phyloP scores from a whole-genome alignment of 2,329 filamentous ascomycete genomes.

The Talaromyces rugulosus region DNA sequence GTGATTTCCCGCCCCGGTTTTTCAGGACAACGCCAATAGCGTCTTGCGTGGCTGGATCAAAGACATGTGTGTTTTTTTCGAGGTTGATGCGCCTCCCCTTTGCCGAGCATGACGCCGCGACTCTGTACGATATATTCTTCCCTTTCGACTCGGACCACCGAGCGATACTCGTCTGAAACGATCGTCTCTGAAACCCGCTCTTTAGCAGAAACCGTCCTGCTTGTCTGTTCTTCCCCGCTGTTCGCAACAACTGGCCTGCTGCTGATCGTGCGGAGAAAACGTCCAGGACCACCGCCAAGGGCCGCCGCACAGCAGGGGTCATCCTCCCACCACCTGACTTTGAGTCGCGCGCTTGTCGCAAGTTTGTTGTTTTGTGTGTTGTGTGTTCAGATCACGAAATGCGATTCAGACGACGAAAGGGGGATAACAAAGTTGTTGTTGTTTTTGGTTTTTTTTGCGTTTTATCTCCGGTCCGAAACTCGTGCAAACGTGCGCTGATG shows the following conservation, averaged over 20 bases:
- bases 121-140: slow-evolving; percentile 58
- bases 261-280: slow-evolving; percentile 5
- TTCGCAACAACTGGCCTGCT: not conserved
- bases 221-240: not conserved
- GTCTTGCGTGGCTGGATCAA: slow-evolving; percentile 51
- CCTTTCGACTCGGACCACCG: slow-evolving; percentile 18
- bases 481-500: not conserved
- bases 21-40: slow-evolving; percentile 32
- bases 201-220: not conserved
- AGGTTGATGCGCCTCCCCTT: slow-evolving; percentile 68
- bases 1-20: slow-evolving; percentile 16
- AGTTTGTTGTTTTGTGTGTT: not conserved
- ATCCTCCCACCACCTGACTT: not conserved
- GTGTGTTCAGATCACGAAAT: not conserved
- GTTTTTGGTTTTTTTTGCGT: too few relatives aligned
- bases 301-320: slow-evolving; percentile 7
- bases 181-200: slow-evolving; percentile 1
- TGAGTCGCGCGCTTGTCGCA: not conserved
- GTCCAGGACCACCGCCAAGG: slow-evolving; percentile 3
- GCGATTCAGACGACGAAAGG: not conserved
- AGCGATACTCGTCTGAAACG: slow-evolving; percentile 26
- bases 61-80: slow-evolving; percentile 66
- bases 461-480: not conserved
- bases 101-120: slow-evolving; percentile 70
- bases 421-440: not conserved